Evolutionary conservation across 2,329 filamentous ascomycete genomes (phyloP), one percentile per base, ranked within the genome.

Genomic region (Arthrobotrys entomopaga): DNA sequence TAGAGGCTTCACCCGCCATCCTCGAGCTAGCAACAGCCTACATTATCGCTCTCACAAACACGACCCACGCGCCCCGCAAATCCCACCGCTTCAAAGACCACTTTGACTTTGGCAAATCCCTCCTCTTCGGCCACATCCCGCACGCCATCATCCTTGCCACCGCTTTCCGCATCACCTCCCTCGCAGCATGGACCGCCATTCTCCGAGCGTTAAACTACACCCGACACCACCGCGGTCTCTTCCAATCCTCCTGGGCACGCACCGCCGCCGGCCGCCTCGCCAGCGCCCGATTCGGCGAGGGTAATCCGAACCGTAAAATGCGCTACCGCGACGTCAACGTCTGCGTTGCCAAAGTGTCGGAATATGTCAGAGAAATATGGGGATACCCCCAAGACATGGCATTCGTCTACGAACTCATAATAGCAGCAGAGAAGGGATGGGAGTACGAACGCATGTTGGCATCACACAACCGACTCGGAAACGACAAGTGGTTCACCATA

Each of bases 381-480:
- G 60, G 67, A 13, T 61, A 56, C 8, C 56, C 58, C 5, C 26
- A 52, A n/a, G 57, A 74, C 26, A 52, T 63, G 29, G 42, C 10
- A 26, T 53, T 67, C 8, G 24, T 66, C 8, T 66, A 74, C 53
- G 56, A 74, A 49, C 48, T 74, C 10, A 48, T 43, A 0, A 59
- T 74, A 34, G 70, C 70, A 5, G 70, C 70, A 19, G 70, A 74
- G 11, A 61, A 56, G 10, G 70, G 70, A 34, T 74, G 70, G 70
- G 63, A 67, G 29, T 63, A 67, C 11, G 70, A 74, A 34, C 38
- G 58, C 22, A 38, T 52, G 8, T 34, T 74, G 15, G 16, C 29
- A 29, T 6, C 6, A 3, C 24, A 48, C 13, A n/a, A n/a, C 26
- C 15, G 19, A 20, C 19, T 57, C 5, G 53, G 53, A 10, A 26